These are phyloP conservation scores for Neurospora intermedia DNA, from an alignment of 495 filamentous ascomycete genomes.

Conservation along the genomic window DNA sequence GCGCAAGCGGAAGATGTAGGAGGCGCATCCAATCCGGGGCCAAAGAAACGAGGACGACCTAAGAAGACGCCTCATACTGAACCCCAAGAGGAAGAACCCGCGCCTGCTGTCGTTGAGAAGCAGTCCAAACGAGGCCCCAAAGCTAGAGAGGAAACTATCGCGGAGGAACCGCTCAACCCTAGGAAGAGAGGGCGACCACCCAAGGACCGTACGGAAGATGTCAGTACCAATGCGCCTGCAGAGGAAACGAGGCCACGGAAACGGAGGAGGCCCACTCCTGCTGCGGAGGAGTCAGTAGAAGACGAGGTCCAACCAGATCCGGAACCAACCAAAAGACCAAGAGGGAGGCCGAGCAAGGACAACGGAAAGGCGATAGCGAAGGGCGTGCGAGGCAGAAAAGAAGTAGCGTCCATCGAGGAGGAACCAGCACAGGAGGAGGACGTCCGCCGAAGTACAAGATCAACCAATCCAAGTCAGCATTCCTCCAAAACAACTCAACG, in stretches of 20 bases:
- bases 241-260: constrained; percentile 10
- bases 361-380: background rate
- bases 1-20: background rate
- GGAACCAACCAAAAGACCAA: background rate
- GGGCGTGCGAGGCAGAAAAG: background rate
- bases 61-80: constrained; percentile 2
- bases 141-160: background rate
- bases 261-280: background rate
- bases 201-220: background rate
- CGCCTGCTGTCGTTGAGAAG: background rate
- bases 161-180: background rate
- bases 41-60: constrained; percentile 15
- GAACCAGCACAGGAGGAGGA: background rate
- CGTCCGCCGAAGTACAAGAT: constrained; percentile 4
- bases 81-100: background rate
- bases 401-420: background rate
- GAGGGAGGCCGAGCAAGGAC: background rate
- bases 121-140: background rate
- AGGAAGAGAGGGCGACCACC: background rate
- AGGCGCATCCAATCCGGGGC: background rate
- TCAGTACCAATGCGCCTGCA: background rate
- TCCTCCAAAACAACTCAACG: background rate
- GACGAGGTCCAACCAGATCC: background rate
- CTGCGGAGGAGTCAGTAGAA: background rate
- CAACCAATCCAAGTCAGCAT: background rate